These are phyloP conservation scores for Cryptococcus sp. DNA, from an alignment of 1,284 basidiomycete genomes.

Conservation along the genomic window DNA sequence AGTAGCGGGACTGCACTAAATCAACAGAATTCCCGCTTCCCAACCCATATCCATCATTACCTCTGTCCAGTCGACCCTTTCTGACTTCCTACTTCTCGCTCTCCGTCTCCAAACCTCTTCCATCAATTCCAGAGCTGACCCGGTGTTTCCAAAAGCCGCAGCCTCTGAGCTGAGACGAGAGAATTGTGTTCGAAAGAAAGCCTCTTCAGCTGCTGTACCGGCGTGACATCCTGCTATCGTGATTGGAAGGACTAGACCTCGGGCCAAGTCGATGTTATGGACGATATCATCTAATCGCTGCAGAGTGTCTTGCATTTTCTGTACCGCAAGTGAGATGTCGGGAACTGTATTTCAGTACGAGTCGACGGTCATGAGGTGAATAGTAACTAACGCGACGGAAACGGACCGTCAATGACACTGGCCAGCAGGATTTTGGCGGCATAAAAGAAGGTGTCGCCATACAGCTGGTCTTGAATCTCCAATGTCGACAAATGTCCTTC, in stretches of 20 bases:
- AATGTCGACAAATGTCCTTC: background rate
- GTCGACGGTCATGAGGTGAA: background rate
- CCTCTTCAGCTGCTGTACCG: conserved; percentile 43
- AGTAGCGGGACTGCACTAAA: conserved; percentile 14
- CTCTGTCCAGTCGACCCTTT: conserved; percentile 15
- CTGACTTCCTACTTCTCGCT: conserved; percentile 15
- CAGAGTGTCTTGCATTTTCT: conserved; percentile 44
- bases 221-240: conserved; percentile 24
- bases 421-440: conserved; percentile 19
- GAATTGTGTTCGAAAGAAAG: conserved; percentile 53
- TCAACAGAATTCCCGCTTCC: conserved; percentile 23
- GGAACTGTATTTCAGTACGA: conserved; percentile 6
- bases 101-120: conserved; percentile 56
- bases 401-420: conserved; percentile 19
- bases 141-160: conserved; percentile 59
- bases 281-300: conserved; percentile 49
- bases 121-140: conserved; percentile 57
- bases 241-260: conserved; percentile 57
- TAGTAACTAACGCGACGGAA: conserved; percentile 16
- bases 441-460: conserved; percentile 1
- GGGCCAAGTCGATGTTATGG: conserved; percentile 56
- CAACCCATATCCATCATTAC: conserved; percentile 23
- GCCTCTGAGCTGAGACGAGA: conserved; percentile 51
- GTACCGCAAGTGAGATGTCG: conserved; percentile 44
- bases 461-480: background rate